Conservation (phyloP, 768 basidiomycete species). For the Termitomyces sp. region DNA sequence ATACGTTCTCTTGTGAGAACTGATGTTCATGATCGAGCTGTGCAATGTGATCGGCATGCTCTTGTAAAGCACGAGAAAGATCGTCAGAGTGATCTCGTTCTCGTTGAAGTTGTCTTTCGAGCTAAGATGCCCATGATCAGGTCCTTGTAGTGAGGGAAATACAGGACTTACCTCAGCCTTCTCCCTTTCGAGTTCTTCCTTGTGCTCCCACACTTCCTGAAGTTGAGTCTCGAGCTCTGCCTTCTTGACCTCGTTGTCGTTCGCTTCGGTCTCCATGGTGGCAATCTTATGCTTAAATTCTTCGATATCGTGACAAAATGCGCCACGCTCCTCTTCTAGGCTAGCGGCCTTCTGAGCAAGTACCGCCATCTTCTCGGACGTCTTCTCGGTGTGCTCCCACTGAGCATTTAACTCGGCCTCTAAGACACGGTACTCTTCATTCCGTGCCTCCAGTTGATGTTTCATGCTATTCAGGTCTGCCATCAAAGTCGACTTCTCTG, state of each 20-base stretch:
- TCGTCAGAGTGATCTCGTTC: slow-evolving; percentile 47
- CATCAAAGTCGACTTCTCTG: slow-evolving; percentile 36
- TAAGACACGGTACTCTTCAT: slow-evolving; percentile 41
- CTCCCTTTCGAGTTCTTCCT: slow-evolving; percentile 52
- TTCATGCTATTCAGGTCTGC: slow-evolving; percentile 38
- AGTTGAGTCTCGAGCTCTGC: slow-evolving; percentile 50
- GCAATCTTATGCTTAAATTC: slow-evolving; percentile 36
- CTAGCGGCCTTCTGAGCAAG: slow-evolving; percentile 30
- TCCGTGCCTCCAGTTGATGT: slow-evolving; percentile 31
- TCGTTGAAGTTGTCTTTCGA: slow-evolving; percentile 46
- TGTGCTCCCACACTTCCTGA: slow-evolving; percentile 44
- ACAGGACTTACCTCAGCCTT: slow-evolving; percentile 39
- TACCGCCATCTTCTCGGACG: slow-evolving; percentile 38
- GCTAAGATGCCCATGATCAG: slow-evolving; percentile 24
- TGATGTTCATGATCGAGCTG: slow-evolving; percentile 51
- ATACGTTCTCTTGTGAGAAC: slow-evolving; percentile 44
- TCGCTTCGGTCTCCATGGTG: slow-evolving; percentile 50
- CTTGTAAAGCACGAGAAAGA: slow-evolving; percentile 42
- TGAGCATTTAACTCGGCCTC: slow-evolving; percentile 66
- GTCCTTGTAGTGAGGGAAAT: not conserved
- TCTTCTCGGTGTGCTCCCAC: slow-evolving; percentile 59
- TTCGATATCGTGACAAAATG: slow-evolving; percentile 31
- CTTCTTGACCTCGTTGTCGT: slow-evolving; percentile 48
- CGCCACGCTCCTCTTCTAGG: slow-evolving; percentile 34
- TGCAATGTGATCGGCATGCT: slow-evolving; percentile 45